Evolutionary conservation across 257 asterid species (phyloP), one percentile per base, ranked within the genome.

Genomic region (Buddleja alternifolia): DNA sequence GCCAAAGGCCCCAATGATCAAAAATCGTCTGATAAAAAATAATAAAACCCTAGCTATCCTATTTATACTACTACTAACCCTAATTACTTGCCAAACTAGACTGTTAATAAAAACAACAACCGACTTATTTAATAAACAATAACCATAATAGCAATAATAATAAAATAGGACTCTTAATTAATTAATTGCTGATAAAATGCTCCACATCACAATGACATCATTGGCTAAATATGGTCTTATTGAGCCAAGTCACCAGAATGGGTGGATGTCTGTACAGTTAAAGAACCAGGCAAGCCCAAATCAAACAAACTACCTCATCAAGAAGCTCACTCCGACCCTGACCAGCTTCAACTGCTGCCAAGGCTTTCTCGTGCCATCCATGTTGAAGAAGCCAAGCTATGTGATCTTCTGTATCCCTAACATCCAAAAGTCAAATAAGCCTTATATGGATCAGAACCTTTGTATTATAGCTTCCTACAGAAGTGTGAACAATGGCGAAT

Each of bases 351-450:
- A 94, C 99, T 42, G 94, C 99, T 70, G 80, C 97, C 86, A 94
- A 83, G 70, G 99, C 99, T 78, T 91, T 87, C 80, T 89, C 98
- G 78, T 94, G 98, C 74, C 85, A 75, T 56, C 96, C 97, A 74
- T 89, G 99, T 81, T 91, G 90, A 71, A 94, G 95, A 80, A 94
- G 99, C 98, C 99, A 94, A 63, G 96, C 60, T 68, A 94, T 91
- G 85, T 94, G 99, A 81, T 91, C 99, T 84, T 94, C 99, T 71
- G 94, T 60, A 82, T 94, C 99, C 98, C 99, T 94, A 72, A 68
- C 72, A 76, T 73, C 41, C 72, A 73, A 75, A 46, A 40, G 52
- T 65, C 19, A 21, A 75, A 56, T 64, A 73, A 47, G 20, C 59
- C 58, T 72, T 57, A 37, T 19, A 48, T 53, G 54, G 62, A 39